phyloP scores from a whole-genome alignment of 2,329 filamentous ascomycete species.

The Fusarium sp. region DNA sequence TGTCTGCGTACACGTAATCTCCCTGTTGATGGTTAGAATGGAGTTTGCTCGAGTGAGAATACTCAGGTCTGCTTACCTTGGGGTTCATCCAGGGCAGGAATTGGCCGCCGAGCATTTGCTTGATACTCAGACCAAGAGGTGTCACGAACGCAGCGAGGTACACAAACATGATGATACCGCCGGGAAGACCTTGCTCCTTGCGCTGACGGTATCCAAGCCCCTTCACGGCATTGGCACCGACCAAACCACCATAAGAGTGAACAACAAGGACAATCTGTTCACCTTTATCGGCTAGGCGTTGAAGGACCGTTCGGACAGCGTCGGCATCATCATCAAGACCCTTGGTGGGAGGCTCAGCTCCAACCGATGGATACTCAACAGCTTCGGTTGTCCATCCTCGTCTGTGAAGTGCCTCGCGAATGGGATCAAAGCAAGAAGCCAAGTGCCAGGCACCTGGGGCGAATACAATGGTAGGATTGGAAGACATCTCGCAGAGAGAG shows the following conservation, averaged over 20 bases:
- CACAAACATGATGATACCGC: constrained; percentile 54
- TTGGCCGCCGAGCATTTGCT: constrained; percentile 42
- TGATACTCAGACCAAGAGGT: constrained; percentile 43
- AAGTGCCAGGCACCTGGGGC: constrained; percentile 55
- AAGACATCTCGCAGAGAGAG: neutral
- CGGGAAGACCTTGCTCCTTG: constrained; percentile 47
- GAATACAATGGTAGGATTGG: constrained; percentile 49
- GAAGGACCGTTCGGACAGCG: constrained; percentile 45
- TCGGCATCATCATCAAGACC: constrained; percentile 48
- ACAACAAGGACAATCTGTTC: constrained; percentile 56
- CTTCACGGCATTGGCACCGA: constrained; percentile 53
- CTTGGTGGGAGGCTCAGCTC: constrained; percentile 44
- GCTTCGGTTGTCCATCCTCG: constrained; percentile 50
- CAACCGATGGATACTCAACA: constrained; percentile 49
- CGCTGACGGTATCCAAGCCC: constrained; percentile 52
- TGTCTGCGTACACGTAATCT: constrained; percentile 25
- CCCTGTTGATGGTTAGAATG: neutral
- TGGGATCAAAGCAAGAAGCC: constrained; percentile 46
- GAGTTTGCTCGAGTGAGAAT: rapidly evolving
- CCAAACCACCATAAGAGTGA: constrained; percentile 59
- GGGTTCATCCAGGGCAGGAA: constrained; percentile 47
- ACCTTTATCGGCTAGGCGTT: constrained; percentile 48
- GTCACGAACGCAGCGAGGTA: constrained; percentile 52
- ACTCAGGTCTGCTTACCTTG: constrained; percentile 20
- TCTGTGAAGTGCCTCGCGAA: constrained; percentile 47